phyloP scores from a whole-genome alignment of 148 eudicot species.

The Tetragonia tetragonoides region DNA sequence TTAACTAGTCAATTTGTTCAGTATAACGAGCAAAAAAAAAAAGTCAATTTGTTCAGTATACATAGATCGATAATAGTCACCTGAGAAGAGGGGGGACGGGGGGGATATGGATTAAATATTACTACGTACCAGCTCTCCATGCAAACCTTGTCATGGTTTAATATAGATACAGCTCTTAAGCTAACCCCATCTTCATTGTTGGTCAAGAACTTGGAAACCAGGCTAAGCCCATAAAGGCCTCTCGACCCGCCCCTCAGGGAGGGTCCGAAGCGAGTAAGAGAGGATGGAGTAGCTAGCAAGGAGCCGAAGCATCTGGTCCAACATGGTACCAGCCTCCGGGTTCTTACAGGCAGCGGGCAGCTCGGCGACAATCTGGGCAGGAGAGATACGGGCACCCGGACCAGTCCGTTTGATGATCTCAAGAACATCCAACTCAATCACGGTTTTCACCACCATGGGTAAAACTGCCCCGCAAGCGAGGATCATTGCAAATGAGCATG shows the following conservation, averaged over 20 bases:
- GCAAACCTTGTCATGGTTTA: slow-evolving; percentile 83
- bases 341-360: slow-evolving; percentile 45
- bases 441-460: slow-evolving; percentile 78
- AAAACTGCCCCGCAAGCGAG: slow-evolving; percentile 54
- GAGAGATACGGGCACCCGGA: slow-evolving; percentile 53
- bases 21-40: too few relatives aligned
- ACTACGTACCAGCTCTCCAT: slow-evolving; percentile 79
- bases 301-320: slow-evolving; percentile 76
- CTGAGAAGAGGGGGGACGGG: too few relatives aligned
- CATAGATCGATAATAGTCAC: too few relatives aligned
- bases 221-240: slow-evolving; percentile 66
- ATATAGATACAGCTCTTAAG: slow-evolving; percentile 61
- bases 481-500: too few relatives aligned
- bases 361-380: slow-evolving; percentile 57
- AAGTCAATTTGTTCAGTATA: too few relatives aligned
- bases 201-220: slow-evolving; percentile 70
- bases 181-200: slow-evolving; percentile 71
- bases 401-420: slow-evolving; percentile 71
- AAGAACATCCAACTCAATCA: slow-evolving; percentile 80
- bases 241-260: slow-evolving; percentile 53
- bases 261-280: slow-evolving; percentile 35
- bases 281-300: slow-evolving; percentile 65
- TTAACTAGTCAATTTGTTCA: too few relatives aligned
- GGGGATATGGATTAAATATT: too few relatives aligned
- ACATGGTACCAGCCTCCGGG: slow-evolving; percentile 69